Base-by-base conservation (phyloP, 768 basidiomycete genomes). In the Mycena alexandri region DNA sequence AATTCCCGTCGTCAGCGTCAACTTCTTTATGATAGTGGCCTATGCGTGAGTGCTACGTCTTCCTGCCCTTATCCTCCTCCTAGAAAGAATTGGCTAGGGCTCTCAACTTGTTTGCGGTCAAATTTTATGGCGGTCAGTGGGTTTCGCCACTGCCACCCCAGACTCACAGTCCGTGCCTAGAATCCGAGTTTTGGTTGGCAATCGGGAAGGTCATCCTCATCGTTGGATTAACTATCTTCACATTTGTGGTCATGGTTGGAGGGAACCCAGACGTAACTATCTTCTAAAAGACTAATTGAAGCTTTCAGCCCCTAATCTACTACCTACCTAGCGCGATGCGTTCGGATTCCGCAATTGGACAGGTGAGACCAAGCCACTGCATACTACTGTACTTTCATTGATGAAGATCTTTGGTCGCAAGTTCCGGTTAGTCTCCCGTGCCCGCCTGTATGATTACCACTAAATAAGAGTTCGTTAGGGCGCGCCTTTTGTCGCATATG, bases 341-440 rank as follows among this genome's bases (percentile, higher is more conserved):
- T 89, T 85, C 72, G 87, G 86, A 17, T 87, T 88, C 63, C 77
- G 86, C n/a, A 78, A 83, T 68, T 88, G 85, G 85, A 75, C 84
- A 70, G 76, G 54, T 62, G 47, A 57, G 59, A 17, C 9, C 54
- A 1, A 34, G 1, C 22, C 21, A 16, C 16, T 34, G 9, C 16
- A 66, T 21, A 19, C 24, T 11, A 63, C 33, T 36, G 34, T 36
- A 6, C 34, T 61, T 42, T 17, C n/a, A 42, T 16, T 36, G 25
- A 47, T 22, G 6, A 41, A 58, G 38, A 3, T 57, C 11, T 16
- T 84, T 81, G 81, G 14, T 77, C 82, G 0, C 82, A 80, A 55
- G 81, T 86, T 9, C 67, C 77, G 21, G 65, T 61, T 9, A 46
- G 59, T 61, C 33, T 33, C n/a, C 55, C 11, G 6, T 2, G 17